Evolutionary conservation across 257 asterid genomes (phyloP), one percentile per base, ranked within the genome.

Genomic region (Petunia secreta): DNA sequence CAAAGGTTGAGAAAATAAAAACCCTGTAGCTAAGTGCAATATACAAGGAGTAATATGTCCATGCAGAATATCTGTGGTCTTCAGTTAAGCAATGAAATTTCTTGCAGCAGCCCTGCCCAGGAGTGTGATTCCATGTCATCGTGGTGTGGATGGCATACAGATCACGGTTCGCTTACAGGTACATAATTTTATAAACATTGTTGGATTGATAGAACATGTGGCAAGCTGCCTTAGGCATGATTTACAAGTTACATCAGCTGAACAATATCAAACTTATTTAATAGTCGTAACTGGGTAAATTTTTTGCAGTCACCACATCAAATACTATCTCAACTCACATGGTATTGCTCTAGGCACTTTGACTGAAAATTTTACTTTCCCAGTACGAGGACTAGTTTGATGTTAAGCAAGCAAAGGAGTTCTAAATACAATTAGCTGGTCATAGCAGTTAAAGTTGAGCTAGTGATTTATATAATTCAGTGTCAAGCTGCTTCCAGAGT

Each of bases 81-180:
- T 66, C 53, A 66, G 75, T 53, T 66, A 40, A 66, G 0, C 40
- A 66, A 37, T 66, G 52, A 50, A 75, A 77, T 80, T 73, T 77
- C 73, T 79, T 79, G 82, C 89, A 87, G 93, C 81, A 83, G 79
- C 74, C 79, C 82, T 54, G 67, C 68, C 75, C 88, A 80, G 78
- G 91, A 88, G 74, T 83, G 79, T 66, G 89, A 86, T 76, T 74
- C 91, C 62, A 84, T 90, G 87, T 90, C 98, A 75, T 93, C 98
- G 44, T 93, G 98, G 98, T 94, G 98, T 11, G 98, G 98, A 77
- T 94, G 98, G 97, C 98, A 94, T 83, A 94, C 98, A 34, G 98
- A 94, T 86, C 98, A 93, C 41, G 97, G 98, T 79, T 93, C 97
- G 74, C 92, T 94, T 75, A 94, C 98, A 9, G 98, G 97, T 92